These are phyloP conservation scores for Sclerospora graminicola DNA, from an alignment of 352 stramenopile genomes.

Conservation along the genomic window DNA sequence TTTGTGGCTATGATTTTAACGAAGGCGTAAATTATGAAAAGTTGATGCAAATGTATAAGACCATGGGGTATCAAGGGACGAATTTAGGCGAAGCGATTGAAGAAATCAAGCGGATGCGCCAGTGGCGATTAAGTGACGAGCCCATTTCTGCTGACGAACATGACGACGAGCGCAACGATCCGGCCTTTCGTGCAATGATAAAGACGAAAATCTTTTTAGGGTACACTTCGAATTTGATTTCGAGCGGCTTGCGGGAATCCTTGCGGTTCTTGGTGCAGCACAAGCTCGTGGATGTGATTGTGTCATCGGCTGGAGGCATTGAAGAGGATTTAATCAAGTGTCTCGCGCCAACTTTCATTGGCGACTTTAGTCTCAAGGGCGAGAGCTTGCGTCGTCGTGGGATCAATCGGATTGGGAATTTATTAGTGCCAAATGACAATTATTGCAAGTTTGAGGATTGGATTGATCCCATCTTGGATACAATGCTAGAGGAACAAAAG, in stretches of 20 bases:
- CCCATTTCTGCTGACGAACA: slow-evolving; percentile 87
- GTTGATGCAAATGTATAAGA: slow-evolving; percentile 73
- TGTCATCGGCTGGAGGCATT: slow-evolving; percentile 87
- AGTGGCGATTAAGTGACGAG: slow-evolving; percentile 94
- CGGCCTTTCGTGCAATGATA: slow-evolving; percentile 60
- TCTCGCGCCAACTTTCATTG: slow-evolving; percentile 96
- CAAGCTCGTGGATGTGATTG: slow-evolving; percentile 97
- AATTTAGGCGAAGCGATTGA: slow-evolving; percentile 95
- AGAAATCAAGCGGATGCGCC: slow-evolving; percentile 97
- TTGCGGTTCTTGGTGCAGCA: slow-evolving; percentile 97
- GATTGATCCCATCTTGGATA: slow-evolving; percentile 93
- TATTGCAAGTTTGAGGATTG: slow-evolving; percentile 99
- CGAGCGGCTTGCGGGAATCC: slow-evolving; percentile 95
- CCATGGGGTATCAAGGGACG: slow-evolving; percentile 93
- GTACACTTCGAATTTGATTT: slow-evolving; percentile 99
- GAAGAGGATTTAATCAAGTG: slow-evolving; percentile 99
- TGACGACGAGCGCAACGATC: slow-evolving; percentile 83
- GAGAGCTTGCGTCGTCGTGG: slow-evolving; percentile 90
- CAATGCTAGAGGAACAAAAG: slow-evolving; percentile 98
- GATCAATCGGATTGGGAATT: slow-evolving; percentile 99
- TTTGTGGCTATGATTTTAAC: slow-evolving; percentile 87
- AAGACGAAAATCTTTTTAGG: slow-evolving; percentile 98
- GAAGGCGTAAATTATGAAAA: slow-evolving; percentile 79
- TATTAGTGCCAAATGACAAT: slow-evolving; percentile 99
- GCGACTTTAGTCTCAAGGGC: slow-evolving; percentile 94